phyloP scores from a whole-genome alignment of 163 green algal species.

The Picocystis sp. region DNA sequence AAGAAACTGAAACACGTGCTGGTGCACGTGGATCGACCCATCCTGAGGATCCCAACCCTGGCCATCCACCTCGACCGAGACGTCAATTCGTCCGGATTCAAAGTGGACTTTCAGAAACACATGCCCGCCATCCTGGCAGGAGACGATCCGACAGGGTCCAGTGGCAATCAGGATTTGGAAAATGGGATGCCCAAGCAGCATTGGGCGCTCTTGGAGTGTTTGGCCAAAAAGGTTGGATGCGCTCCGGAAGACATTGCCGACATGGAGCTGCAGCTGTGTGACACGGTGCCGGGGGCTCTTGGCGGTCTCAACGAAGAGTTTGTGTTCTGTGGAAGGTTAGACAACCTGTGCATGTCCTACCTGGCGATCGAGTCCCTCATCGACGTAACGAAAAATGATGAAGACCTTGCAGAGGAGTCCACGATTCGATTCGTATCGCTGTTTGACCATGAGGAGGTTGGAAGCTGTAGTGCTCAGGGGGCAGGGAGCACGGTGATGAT shows the following conservation, averaged over 20 bases:
- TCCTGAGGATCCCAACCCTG: constrained; percentile 89
- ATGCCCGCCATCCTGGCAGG: constrained; percentile 14
- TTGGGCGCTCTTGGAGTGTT: not conserved
- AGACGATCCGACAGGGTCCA: constrained; percentile 6
- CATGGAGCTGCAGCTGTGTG: constrained; percentile 86
- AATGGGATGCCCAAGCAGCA: constrained; percentile 14
- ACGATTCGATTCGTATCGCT: constrained; percentile 64
- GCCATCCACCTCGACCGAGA: constrained; percentile 74
- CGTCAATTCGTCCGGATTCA: constrained; percentile 20
- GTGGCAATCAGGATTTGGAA: constrained; percentile 10
- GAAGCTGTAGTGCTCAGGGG: constrained; percentile 46
- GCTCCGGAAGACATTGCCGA: constrained; percentile 54
- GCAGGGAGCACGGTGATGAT: constrained; percentile 60
- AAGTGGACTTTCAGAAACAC: constrained; percentile 27
- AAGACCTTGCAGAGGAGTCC: constrained; percentile 38
- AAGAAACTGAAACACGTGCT: constrained; percentile 22
- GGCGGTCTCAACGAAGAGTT: constrained; percentile 62
- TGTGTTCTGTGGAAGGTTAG: constrained; percentile 72
- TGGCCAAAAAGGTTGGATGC: not conserved
- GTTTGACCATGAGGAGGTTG: constrained; percentile 95
- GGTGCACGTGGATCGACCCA: constrained; percentile 57
- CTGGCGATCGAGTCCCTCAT: constrained; percentile 30
- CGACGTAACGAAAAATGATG: constrained; percentile 23
- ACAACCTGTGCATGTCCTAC: constrained; percentile 78
- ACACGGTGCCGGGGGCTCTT: constrained; percentile 52